Evolutionary conservation across 192 early-diverging fungal species (phyloP).

Genomic region (Coemansia pectinata): DNA sequence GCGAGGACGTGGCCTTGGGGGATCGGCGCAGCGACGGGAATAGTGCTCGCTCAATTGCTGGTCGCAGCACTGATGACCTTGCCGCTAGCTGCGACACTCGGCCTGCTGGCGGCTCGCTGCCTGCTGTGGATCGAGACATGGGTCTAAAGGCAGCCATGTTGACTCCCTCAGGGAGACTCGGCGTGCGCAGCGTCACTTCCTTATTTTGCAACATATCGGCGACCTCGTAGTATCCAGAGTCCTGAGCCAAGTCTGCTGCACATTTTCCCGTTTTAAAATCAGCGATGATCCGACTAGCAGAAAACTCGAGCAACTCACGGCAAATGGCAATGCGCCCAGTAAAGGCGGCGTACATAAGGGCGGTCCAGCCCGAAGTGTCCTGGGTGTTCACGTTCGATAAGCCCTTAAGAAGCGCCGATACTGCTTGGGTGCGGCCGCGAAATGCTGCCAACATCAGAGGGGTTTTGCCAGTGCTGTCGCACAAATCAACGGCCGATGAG

Average conservation of each 20-base stretch:
- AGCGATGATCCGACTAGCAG: constrained; percentile 1
- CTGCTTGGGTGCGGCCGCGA: constrained; percentile 37
- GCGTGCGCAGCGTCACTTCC: constrained; percentile 17
- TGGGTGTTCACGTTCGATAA: constrained; percentile 24
- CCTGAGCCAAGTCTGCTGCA: constrained; percentile 31
- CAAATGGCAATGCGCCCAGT: constrained; percentile 50
- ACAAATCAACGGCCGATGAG: neutral
- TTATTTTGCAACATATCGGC: constrained; percentile 42
- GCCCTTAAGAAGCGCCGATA: constrained; percentile 13
- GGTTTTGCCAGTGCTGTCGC: constrained; percentile 38
- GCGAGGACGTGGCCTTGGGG: neutral
- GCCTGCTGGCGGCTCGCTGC: neutral
- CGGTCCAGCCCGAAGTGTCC: constrained; percentile 45
- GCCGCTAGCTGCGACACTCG: neutral
- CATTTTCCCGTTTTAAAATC: constrained; percentile 11
- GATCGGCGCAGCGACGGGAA: constrained; percentile 8
- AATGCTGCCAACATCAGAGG: constrained; percentile 51
- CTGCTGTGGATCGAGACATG: neutral
- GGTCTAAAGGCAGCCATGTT: constrained; percentile 17
- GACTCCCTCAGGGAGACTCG: constrained; percentile 29
- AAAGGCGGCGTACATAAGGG: constrained; percentile 49
- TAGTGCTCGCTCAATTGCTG: constrained; percentile 18
- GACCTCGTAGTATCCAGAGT: constrained; percentile 48
- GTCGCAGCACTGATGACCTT: neutral
- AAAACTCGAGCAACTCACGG: constrained; percentile 40